phyloP scores from a whole-genome alignment of 139 green algal species.

The Trebouxia sp. region DNA sequence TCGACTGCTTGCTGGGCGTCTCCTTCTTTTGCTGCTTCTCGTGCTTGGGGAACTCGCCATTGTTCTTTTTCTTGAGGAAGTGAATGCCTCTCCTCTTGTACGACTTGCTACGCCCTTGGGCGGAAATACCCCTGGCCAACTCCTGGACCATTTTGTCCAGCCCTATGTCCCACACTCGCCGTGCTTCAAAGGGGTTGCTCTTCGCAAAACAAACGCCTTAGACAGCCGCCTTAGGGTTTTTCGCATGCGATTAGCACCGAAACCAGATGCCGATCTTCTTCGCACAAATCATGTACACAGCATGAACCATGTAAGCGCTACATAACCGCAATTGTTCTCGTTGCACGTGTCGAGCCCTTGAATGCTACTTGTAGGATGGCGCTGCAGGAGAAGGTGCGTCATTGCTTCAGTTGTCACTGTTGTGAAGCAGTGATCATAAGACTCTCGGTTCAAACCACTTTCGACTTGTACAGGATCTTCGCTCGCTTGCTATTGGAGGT shows the following conservation, averaged over 20 bases:
- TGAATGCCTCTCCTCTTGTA: constrained; percentile 80
- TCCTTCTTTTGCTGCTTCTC: constrained; percentile 64
- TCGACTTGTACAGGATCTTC: not conserved
- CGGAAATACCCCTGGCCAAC: constrained; percentile 49
- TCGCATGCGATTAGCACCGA: not conserved
- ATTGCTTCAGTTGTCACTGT: no score
- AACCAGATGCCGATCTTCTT: not conserved
- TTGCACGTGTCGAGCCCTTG: no score
- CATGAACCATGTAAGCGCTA: no score
- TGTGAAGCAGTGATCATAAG: no score
- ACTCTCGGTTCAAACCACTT: no score
- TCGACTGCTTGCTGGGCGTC: constrained; percentile 49
- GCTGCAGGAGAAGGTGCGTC: not conserved
- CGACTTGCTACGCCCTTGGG: constrained; percentile 58
- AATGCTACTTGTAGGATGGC: not conserved
- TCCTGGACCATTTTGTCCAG: constrained; percentile 20
- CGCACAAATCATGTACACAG: no score
- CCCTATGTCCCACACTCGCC: no score
- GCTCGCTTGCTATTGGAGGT: not conserved
- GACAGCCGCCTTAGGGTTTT: constrained; percentile 26
- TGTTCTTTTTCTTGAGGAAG: constrained; percentile 96
- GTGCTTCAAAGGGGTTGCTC: not conserved
- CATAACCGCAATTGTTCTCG: no score
- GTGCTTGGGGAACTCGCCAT: constrained; percentile 89
- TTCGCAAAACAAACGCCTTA: not conserved